Evolutionary conservation across 2,329 filamentous ascomycete species (phyloP), one percentile per base, ranked within the genome.

Genomic region (Curvularia sp.): DNA sequence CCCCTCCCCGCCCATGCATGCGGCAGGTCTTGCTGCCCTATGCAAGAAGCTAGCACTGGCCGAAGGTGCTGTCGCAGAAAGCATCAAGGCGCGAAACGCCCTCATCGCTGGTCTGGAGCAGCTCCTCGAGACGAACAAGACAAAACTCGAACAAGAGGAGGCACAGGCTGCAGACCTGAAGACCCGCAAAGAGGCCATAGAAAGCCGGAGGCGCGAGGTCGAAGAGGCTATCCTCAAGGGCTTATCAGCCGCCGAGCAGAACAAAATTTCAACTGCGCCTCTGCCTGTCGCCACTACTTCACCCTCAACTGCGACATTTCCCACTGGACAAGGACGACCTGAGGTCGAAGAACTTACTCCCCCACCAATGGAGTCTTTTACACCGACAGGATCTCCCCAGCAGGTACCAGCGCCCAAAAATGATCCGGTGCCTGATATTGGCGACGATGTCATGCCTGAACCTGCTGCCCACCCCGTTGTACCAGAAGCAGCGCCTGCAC

Each of bases 181-280:
- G 3, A 82, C 81, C n/a, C 88, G 89, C 55, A 92, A 90, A 67
- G 78, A 81, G 2, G 87, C 88, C 55, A 91, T 93, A 15, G 93
- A 97, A 68, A 81, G 83, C 18, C 93, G 92, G 79, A 96, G 96
- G 77, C 88, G 89, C 52, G 90, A 95, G 48, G 93, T 99, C 7
- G 95, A 99, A 77, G 87, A 94, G 65, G 89, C 87, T 49, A 98
- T 99, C 66, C 92, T 99, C 85, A 87, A 90, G 51, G 92, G 91
- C 8, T 84, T 97, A 22, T 87, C 88, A 13, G 85, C 86, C 1
- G 84, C 88, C 8, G 81, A 86, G 9, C 79, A 82, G 3, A 80
- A 82, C 2, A 80, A 81, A 8, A 73, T 74, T 77, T 81, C 49
- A 72, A 82, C 66, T 61, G 78, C 74, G 5, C 74, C 73, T 4